phyloP scores from a whole-genome alignment of 805 yeast genomes.

The Candida rishiriensis region DNA sequence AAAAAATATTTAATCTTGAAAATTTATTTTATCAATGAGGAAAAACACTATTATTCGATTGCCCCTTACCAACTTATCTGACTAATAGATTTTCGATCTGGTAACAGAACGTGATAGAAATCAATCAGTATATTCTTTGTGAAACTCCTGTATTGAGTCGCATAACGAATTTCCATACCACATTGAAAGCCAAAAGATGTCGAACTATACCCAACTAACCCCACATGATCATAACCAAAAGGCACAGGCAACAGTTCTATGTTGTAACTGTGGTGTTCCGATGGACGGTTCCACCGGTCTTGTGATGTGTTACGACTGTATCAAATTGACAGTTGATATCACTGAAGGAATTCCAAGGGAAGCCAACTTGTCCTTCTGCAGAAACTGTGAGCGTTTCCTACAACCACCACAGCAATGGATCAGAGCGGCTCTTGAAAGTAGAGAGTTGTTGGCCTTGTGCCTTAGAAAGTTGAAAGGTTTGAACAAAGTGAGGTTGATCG shows the following conservation, averaged over 20 bases:
- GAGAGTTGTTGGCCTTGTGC: constrained; percentile 90
- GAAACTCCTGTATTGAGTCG: too few species aligned
- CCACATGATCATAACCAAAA: constrained; percentile 29
- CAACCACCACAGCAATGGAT: constrained; percentile 97
- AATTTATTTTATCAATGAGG: too few species aligned
- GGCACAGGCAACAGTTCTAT: constrained; percentile 73
- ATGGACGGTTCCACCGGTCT: constrained; percentile 93
- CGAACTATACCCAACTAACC: constrained; percentile 42
- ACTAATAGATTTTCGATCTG: too few species aligned
- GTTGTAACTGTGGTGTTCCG: constrained; percentile 98
- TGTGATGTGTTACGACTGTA: constrained; percentile 97
- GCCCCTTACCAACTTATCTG: too few species aligned
- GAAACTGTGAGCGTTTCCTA: constrained; percentile 93
- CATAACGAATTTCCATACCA: too few species aligned
- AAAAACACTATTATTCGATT: too few species aligned
- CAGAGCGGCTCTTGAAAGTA: constrained; percentile 80
- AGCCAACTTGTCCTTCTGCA: constrained; percentile 86
- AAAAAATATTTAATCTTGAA: too few species aligned
- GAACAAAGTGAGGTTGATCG: constrained; percentile 78
- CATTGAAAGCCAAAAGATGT: constrained; percentile 28
- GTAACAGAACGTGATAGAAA: too few species aligned
- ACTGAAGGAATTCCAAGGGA: constrained; percentile 94
- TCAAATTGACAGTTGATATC: constrained; percentile 86
- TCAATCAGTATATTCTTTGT: too few species aligned
- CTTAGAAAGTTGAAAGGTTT: constrained; percentile 84